Conservation (phyloP, 2,329 filamentous ascomycete species). For the Alternaria arbusti region DNA sequence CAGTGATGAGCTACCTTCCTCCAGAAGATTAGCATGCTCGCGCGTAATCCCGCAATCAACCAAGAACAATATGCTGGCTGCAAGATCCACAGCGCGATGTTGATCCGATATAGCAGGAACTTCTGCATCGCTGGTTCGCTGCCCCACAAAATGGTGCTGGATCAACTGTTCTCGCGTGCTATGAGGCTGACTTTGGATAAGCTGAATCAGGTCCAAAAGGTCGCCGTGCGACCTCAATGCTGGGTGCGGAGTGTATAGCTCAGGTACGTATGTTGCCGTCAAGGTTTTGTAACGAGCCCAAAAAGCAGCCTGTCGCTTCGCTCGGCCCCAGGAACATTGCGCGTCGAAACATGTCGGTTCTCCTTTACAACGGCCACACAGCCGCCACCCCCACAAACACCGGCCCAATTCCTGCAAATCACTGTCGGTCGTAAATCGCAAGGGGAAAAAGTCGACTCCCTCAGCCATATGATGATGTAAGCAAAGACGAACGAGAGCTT, state of each 20-base stretch:
- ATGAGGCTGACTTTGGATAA: background rate
- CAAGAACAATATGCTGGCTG: conserved; percentile 6
- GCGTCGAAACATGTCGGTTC: background rate
- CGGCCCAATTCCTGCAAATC: conserved; percentile 1
- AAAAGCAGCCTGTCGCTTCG: conserved; percentile 1
- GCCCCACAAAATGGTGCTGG: background rate
- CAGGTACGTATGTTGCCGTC: conserved; percentile 6
- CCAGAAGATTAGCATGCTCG: background rate
- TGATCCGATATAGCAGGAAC: background rate
- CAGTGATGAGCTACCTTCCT: background rate
- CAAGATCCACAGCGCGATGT: conserved; percentile 7
- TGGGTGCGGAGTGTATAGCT: background rate
- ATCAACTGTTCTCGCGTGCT: background rate
- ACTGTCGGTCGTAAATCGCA: background rate
- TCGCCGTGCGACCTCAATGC: conserved; percentile 6
- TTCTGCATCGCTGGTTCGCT: background rate
- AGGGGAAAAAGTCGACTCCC: background rate
- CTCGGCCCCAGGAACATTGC: conserved; percentile 4
- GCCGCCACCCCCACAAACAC: conserved; percentile 4
- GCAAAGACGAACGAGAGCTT: background rate
- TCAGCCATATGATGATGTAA: background rate
- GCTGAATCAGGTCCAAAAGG: conserved; percentile 2
- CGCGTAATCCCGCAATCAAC: background rate
- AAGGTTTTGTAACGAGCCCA: conserved; percentile 7
- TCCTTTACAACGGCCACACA: conserved; percentile 5